Evolutionary conservation across 2,329 filamentous ascomycete species (phyloP), one percentile per base, ranked within the genome.

Genomic region (Ceratocystis colombiana): DNA sequence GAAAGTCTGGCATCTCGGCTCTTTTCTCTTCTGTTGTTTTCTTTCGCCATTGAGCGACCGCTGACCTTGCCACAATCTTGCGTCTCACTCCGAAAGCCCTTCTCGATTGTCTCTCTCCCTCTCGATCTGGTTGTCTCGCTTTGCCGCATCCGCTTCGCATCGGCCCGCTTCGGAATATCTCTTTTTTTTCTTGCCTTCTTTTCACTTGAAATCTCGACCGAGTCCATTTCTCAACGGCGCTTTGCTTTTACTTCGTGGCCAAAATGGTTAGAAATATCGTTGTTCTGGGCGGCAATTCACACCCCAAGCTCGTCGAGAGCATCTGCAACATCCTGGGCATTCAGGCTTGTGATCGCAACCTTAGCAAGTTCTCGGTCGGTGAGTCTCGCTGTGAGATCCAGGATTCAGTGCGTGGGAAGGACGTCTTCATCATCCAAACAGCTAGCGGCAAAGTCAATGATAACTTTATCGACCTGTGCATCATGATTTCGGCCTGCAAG

Each of bases 401-500:
- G 75, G 94, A 99, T 77, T 96, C 91, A 15, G 94, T 99, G 64
- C 88, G 94, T 72, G 94, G 90, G 71, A 99, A 99, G 76, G 94
- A 99, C 84, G 94, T 96, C 75, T 99, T 95, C 79, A 96, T 97
- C 74, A 90, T 99, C 73, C 93, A 97, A 77, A 94, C 90, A 53
- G 91, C 90, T 71, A 90, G 90, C 71, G 91, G 90, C 70, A 89
- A 88, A 72, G 90, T 96, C 77, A 99, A 99, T 75, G 94, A 99
- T 77, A 87, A 96, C 77, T 85, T 99, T 70, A 88, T 99, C 79
- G 94, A 99, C 74, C 86, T 97, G 62, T 89, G 96, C 76, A 96
- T 97, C 78, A 96, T 94, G 79, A 93, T 97, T 72, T 96, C 90
- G n/a, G 94, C 94, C 69, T 97, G 94, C 84, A 96, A 96, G 78